phyloP scores from a whole-genome alignment of 495 filamentous ascomycete species.

The Penicillium paxilli region DNA sequence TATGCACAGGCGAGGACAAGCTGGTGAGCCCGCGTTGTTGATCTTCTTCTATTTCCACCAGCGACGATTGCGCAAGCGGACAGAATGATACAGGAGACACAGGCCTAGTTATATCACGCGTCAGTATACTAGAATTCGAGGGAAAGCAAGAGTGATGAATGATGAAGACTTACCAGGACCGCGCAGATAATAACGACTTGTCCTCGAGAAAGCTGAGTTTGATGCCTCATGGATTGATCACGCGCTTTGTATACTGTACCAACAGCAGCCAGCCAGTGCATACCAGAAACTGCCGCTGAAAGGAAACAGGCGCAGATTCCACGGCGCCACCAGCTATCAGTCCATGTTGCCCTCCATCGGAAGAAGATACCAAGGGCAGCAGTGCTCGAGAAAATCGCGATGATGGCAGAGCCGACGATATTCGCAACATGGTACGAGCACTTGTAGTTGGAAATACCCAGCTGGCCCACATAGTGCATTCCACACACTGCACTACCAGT shows the following conservation, averaged over 20 bases:
- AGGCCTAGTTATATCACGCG: constrained; percentile 43
- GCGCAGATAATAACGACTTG: constrained; percentile 64
- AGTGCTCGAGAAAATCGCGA: constrained; percentile 69
- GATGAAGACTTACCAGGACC: constrained; percentile 54
- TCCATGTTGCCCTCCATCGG: constrained; percentile 73
- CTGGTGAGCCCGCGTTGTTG: constrained; percentile 69
- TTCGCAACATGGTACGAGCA: constrained; percentile 55
- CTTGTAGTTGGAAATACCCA: constrained; percentile 76
- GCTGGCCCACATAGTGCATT: constrained; percentile 89
- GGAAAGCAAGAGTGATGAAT: constrained; percentile 16
- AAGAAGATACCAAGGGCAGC: constrained; percentile 75
- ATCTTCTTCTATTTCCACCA: constrained; percentile 52
- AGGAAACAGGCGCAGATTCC: constrained; percentile 63
- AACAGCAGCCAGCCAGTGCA: constrained; percentile 83
- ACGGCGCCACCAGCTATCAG: constrained; percentile 74
- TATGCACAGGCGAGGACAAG: constrained; percentile 74
- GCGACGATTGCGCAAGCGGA: constrained; percentile 57
- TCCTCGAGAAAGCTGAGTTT: constrained; percentile 47
- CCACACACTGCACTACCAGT: constrained; percentile 75
- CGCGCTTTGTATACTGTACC: constrained; percentile 66
- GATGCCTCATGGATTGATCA: constrained; percentile 24
- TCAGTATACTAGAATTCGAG: too few species aligned
- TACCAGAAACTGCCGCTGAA: constrained; percentile 73
- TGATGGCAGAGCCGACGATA: constrained; percentile 68
- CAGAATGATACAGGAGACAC: constrained; percentile 59